phyloP scores from a whole-genome alignment of 78 protist species.

The Dictyostelium intermedium region DNA sequence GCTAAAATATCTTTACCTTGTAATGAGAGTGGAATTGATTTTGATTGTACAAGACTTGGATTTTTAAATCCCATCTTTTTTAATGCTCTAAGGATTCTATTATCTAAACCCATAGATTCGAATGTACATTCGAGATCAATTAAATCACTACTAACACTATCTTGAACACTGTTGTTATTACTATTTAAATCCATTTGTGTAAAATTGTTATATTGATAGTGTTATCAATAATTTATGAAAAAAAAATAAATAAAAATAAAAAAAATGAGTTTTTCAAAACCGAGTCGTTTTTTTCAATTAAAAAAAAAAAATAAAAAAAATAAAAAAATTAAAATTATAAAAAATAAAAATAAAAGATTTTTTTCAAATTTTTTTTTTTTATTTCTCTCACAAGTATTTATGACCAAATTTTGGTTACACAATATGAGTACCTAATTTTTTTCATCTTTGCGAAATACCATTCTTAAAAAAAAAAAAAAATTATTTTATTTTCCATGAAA shows the following conservation, averaged over 20 bases:
- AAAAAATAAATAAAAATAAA: background rate
- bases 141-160: slow-evolving; percentile 34
- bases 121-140: slow-evolving; percentile 61
- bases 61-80: slow-evolving; percentile 70
- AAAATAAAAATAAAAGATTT: background rate
- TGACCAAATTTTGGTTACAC: too few relatives aligned
- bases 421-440: too few relatives aligned
- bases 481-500: too few relatives aligned
- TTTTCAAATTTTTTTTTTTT: background rate
- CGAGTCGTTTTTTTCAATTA: background rate
- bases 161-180: background rate
- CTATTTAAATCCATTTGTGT: background rate
- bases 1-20: slow-evolving; percentile 90
- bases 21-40: slow-evolving; percentile 68
- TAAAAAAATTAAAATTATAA: background rate
- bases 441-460: too few relatives aligned
- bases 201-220: too few relatives aligned
- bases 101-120: slow-evolving; percentile 77
- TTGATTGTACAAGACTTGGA: slow-evolving; percentile 83
- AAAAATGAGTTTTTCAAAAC: background rate
- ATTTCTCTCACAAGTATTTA: too few relatives aligned
- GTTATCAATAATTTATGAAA: background rate
- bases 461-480: too few relatives aligned
- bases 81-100: slow-evolving; percentile 55
- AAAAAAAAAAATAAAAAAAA: too few relatives aligned